Conservation (phyloP, 345 rosid species). For the Arabis alpina region DNA sequence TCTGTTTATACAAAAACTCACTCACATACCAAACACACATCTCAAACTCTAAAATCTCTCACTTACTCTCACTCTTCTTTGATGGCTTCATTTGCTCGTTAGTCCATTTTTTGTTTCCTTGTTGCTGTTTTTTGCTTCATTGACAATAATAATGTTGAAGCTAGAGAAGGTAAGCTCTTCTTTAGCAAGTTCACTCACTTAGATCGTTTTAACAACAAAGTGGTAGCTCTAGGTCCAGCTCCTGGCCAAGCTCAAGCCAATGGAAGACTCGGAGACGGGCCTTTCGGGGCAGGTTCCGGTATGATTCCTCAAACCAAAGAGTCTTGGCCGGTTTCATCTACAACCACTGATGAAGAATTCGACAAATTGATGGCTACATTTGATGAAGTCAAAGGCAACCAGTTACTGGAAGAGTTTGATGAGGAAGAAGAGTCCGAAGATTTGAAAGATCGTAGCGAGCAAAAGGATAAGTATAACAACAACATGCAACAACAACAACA, state of each 20-base stretch:
- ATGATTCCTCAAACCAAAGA: slow-evolving; percentile 50
- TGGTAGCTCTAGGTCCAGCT: slow-evolving; percentile 13
- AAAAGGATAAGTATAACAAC: slow-evolving; percentile 31
- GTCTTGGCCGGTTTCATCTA: slow-evolving; percentile 40
- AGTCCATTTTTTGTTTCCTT: slow-evolving; percentile 33
- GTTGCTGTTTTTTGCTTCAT: slow-evolving; percentile 35
- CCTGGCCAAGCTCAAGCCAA: slow-evolving; percentile 39
- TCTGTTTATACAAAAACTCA: slow-evolving; percentile 39
- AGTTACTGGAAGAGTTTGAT: slow-evolving; percentile 34
- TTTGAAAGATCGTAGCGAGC: slow-evolving; percentile 26
- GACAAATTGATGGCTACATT: slow-evolving; percentile 48
- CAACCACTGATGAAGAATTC: slow-evolving; percentile 41
- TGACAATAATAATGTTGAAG: slow-evolving; percentile 42
- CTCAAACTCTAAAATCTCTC: slow-evolving; percentile 6
- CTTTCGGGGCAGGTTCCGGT: slow-evolving; percentile 53
- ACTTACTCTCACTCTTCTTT: not conserved
- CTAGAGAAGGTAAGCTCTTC: slow-evolving; percentile 61
- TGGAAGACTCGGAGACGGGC: slow-evolving; percentile 47
- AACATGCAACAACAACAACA: not conserved
- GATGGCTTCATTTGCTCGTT: slow-evolving; percentile 51
- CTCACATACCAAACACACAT: slow-evolving; percentile 19
- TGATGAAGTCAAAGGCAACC: slow-evolving; percentile 40
- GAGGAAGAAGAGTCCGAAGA: slow-evolving; percentile 30
- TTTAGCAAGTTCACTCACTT: slow-evolving; percentile 61
- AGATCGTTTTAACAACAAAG: slow-evolving; percentile 23